Evolutionary conservation across 1,284 basidiomycete species (phyloP).

Genomic region (Polyporus tsugae): DNA sequence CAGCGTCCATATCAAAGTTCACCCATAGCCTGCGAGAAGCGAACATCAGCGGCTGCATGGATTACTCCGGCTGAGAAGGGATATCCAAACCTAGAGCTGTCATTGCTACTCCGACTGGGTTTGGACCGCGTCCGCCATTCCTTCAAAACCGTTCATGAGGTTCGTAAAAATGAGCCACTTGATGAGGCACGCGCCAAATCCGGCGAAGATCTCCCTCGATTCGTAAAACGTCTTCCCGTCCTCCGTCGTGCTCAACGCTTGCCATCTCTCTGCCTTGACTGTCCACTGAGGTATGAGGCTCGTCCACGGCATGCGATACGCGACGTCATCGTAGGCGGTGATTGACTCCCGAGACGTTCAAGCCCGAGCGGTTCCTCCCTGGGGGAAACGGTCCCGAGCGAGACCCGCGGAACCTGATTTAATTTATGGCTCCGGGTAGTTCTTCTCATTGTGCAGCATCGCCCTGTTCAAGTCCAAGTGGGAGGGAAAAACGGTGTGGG

Average conservation of each 20-base stretch:
- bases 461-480: slow-evolving; percentile 9
- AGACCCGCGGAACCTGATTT: no score
- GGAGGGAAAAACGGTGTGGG: background rate
- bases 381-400: slow-evolving; percentile 9
- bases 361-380: slow-evolving; percentile 16
- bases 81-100: background rate
- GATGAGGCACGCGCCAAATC: slow-evolving; percentile 63
- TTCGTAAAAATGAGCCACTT: slow-evolving; percentile 52
- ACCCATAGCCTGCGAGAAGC: background rate
- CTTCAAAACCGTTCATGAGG: slow-evolving; percentile 56
- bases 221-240: slow-evolving; percentile 70
- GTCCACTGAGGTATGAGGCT: slow-evolving; percentile 53
- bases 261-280: slow-evolving; percentile 67
- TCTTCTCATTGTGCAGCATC: slow-evolving; percentile 14
- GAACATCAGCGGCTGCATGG: background rate
- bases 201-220: slow-evolving; percentile 67
- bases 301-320: slow-evolving; percentile 66
- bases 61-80: background rate
- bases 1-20: background rate
- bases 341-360: slow-evolving; percentile 36
- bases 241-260: slow-evolving; percentile 58
- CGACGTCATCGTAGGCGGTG: slow-evolving; percentile 55
- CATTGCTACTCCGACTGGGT: slow-evolving; percentile 50
- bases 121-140: slow-evolving; percentile 68
- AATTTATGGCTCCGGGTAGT: slow-evolving; percentile 21